Conservation (phyloP, 805 yeast species). For the Teunomyces panamensis region DNA sequence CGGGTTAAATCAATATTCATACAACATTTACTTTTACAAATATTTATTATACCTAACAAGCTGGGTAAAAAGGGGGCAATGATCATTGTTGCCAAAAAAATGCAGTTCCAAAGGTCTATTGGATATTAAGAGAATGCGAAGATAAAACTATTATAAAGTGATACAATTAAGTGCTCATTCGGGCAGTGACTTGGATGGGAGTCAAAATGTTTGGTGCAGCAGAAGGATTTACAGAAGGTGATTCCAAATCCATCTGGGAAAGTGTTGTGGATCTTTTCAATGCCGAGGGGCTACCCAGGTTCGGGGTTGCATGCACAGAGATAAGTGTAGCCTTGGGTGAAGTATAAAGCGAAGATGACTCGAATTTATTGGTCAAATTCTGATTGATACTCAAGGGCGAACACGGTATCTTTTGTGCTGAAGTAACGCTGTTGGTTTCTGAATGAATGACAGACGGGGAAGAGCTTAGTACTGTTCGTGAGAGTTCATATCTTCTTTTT, state of each 20-base stretch:
- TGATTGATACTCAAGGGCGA: conserved; percentile 20
- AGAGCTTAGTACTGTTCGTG: conserved; percentile 15
- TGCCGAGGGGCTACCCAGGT: conserved; percentile 19
- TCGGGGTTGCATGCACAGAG: conserved; percentile 14
- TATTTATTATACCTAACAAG: not conserved
- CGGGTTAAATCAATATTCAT: not conserved
- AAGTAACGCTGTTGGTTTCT: conserved; percentile 7
- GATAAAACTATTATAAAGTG: not conserved
- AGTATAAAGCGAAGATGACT: conserved; percentile 9
- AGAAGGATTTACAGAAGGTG: conserved; percentile 18
- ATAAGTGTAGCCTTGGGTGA: conserved; percentile 15
- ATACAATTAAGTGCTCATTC: conserved; percentile 30
- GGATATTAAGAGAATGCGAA: not conserved
- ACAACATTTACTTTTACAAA: not conserved
- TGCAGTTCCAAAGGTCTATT: conserved; percentile 1
- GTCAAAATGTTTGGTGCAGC: conserved; percentile 40
- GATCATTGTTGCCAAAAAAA: not conserved
- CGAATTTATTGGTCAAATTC: conserved; percentile 15
- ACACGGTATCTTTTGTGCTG: conserved; percentile 8
- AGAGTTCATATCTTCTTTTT: conserved; percentile 15
- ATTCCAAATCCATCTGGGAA: conserved; percentile 28
- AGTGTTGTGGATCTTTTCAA: conserved; percentile 33
- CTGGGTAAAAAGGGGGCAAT: not conserved
- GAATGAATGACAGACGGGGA: conserved; percentile 13
- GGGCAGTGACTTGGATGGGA: conserved; percentile 41